Evolutionary conservation across 352 stramenopile species (phyloP), one percentile per base, ranked within the genome.

Genomic region (Phytopythium kandeliae): DNA sequence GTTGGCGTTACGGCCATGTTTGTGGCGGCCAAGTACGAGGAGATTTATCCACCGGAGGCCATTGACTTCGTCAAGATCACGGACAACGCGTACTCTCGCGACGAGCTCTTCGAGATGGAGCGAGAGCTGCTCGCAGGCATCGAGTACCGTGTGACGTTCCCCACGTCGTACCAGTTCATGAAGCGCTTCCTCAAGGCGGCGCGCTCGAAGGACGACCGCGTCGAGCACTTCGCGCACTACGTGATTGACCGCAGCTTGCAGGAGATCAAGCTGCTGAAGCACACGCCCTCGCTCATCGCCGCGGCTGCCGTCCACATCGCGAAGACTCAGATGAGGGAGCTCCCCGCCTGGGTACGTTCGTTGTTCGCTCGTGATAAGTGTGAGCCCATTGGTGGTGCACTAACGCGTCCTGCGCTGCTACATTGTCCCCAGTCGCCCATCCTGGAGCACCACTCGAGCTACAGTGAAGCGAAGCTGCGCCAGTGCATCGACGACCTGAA

Each of bases 231-330:
- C 43, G 96, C 96, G 17, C 98, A 97, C 69, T 99, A 97, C 64
- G 87, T 99, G 36, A 89, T 99, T 25, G 97, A 99, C 68, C 90
- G 96, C 26, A 98, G 89, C 41, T 75, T 99, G 41, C 96, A 99
- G 76, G 97, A 98, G 72, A 99, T 99, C 82, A 94, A 96, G 56
- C 72, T 99, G 69, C 86, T 99, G 43, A 92, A 98, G 55, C 98
- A 98, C 69, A 62, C 97, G 42, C 98, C 98, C 1, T 99, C 96
- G 34, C 93, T 96, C 44, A 86, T 99, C 48, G 97, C 97, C 4
- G 96, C 97, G 25, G 89, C 96, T 5, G 95, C 97, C 30, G 95
- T 99, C 21, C 97, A 98, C 62, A 93, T 99, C 62, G 97, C 98
- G 10, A 75, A 79, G 26, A 84, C 68, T 25, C 78, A 92, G 43